Base-by-base conservation (phyloP, 257 asterid genomes). In the Nicotiana sylvestris region DNA sequence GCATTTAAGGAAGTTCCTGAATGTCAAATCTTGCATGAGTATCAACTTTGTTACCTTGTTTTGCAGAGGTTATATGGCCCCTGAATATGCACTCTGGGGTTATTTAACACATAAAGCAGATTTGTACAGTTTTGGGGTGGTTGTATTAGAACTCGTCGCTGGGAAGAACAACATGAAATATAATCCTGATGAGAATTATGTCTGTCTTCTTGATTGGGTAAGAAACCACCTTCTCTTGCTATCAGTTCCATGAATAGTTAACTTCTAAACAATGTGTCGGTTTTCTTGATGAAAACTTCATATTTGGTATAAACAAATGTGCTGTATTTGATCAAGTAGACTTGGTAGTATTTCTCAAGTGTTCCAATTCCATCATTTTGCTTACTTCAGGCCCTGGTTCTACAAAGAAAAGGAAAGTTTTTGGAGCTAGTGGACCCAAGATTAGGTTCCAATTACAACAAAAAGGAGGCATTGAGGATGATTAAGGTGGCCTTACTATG, bases 31-130 rank as follows among this genome's bases (percentile, higher is more conserved):
- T 37, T 27, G 70, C 30, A 55, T 66, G 58, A 64, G 10, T 15
- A 27, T 8, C 13, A 21, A 81, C 53, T 16, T 58, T 65, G 51
- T 3, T 61, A 51, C 46, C 49, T 33, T 49, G 13, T 69, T 37
- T 39, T 82, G 81, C 84, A 92, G 92, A 6, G 97, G 97, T 25
- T 92, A 91, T 66, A 92, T 92, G 93, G 97, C 97, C 49, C 93
- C 94, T 4, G 94, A 92, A 85, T 92, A 92, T 82, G 97, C 94
- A 18, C 55, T 92, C 9, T 90, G 95, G 94, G 97, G 97, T 77
- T 88, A 90, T 86, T 85, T 93, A 46, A 93, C 97, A 12, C 81
- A 87, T 67, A 93, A 91, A 88, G 95, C 88, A 5, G 95, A 93
- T 33, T 94, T 93, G 46, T 91, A 91, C 78, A 91, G 95, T 83